Conservation (phyloP, 345 rosid genomes). For the Orychophragmus violaceus region DNA sequence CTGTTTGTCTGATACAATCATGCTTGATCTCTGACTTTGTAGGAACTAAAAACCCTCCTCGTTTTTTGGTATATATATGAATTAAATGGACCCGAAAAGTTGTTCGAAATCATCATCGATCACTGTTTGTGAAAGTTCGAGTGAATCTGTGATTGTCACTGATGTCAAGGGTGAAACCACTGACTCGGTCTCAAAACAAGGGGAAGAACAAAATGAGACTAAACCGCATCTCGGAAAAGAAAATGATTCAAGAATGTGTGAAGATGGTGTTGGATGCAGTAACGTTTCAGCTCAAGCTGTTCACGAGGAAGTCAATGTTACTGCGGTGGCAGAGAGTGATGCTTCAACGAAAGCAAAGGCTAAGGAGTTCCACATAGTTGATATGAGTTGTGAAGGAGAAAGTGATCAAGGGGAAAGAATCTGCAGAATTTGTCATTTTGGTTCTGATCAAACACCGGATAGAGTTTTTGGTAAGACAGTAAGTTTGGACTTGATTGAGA, state of each 20-base stretch:
- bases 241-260: constrained; percentile 11
- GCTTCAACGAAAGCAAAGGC: constrained; percentile 28
- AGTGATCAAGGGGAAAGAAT: constrained; percentile 44
- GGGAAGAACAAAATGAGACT: constrained; percentile 14
- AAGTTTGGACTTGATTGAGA: constrained; percentile 48
- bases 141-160: constrained; percentile 20
- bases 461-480: constrained; percentile 9
- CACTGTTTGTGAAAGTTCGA: constrained; percentile 27
- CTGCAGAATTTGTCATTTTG: constrained; percentile 89
- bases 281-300: constrained; percentile 8
- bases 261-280: constrained; percentile 26
- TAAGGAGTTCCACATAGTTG: constrained; percentile 40
- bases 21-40: constrained; percentile 3
- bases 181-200: constrained; percentile 23
- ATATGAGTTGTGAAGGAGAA: constrained; percentile 33
- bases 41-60: neutral
- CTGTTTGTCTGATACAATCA: neutral
- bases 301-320: constrained; percentile 20
- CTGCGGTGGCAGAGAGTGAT: constrained; percentile 29
- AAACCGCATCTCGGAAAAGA: neutral
- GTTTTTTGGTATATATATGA: constrained; percentile 7
- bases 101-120: constrained; percentile 14
- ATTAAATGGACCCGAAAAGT: constrained; percentile 37
- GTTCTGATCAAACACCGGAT: constrained; percentile 41
- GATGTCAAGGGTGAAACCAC: constrained; percentile 27